Percentiles rank a stretch among this genome's conserved stretches.
Evolutionary conservation across 2,329 filamentous ascomycete species (phyloP).

Genomic region (Pseudogymnoascus sp.): DNA sequence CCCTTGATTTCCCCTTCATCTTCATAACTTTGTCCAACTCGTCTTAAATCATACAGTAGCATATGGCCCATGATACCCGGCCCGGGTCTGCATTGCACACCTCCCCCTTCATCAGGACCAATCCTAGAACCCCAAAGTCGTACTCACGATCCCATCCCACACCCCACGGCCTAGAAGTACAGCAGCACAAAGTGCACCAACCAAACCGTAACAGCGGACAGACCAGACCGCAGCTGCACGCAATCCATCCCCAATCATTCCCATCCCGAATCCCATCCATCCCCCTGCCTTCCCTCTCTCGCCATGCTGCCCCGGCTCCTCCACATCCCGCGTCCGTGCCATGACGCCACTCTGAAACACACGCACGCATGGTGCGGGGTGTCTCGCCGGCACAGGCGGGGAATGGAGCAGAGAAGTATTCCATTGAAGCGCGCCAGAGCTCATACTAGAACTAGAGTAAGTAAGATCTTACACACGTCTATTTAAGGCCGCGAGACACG

Average conservation of each 20-base stretch:
- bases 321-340: background rate
- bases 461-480: background rate
- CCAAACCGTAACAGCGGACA: background rate
- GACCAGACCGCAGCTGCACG: background rate
- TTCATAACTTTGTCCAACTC: background rate
- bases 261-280: background rate
- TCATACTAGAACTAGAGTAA: background rate
- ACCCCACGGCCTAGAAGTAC: background rate
- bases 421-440: background rate
- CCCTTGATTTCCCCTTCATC: background rate
- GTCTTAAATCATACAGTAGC: background rate
- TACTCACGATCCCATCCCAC: background rate
- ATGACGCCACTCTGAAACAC: slow-evolving; percentile 7
- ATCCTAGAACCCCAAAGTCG: background rate
- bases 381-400: background rate
- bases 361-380: background rate
- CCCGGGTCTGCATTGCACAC: background rate
- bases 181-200: background rate
- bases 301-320: background rate
- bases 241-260: background rate
- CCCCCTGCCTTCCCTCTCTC: background rate
- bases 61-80: background rate
- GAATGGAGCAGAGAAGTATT: background rate
- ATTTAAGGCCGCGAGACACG: background rate
- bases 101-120: background rate